phyloP scores from a whole-genome alignment of 257 asterid genomes.

The Linderniella brevidens region DNA sequence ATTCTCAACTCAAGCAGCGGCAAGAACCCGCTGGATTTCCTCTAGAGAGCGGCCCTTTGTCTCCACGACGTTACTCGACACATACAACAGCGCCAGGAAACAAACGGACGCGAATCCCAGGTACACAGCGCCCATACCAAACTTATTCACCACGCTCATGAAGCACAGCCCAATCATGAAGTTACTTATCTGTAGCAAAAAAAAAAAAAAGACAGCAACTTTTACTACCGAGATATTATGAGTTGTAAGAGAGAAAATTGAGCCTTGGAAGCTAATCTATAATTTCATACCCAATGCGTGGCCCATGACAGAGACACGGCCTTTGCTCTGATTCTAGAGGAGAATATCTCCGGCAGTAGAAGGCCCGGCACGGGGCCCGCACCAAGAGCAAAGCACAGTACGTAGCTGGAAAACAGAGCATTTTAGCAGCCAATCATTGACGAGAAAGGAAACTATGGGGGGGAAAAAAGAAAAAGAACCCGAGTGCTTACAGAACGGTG shows the following conservation, averaged over 20 bases:
- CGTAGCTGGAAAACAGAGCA: slow-evolving; percentile 33
- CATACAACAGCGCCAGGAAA: slow-evolving; percentile 58
- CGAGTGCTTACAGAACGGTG: slow-evolving; percentile 42
- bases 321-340: slow-evolving; percentile 83
- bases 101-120: slow-evolving; percentile 75
- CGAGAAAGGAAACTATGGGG: too few species aligned
- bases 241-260: background rate
- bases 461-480: background rate
- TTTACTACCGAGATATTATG: too few species aligned
- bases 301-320: slow-evolving; percentile 85
- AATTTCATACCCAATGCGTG: slow-evolving; percentile 74
- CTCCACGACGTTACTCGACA: slow-evolving; percentile 71
- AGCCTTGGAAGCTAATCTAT: too few species aligned
- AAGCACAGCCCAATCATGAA: slow-evolving; percentile 80
- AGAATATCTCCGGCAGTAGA: slow-evolving; percentile 39
- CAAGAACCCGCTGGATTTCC: slow-evolving; percentile 67
- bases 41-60: slow-evolving; percentile 89
- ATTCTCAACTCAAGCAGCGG: too few species aligned
- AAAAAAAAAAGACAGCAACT: too few species aligned
- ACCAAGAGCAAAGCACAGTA: slow-evolving; percentile 81
- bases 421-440: background rate
- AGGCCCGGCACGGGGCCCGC: slow-evolving; percentile 99
- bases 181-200: slow-evolving; percentile 47
- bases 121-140: slow-evolving; percentile 79
- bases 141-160: slow-evolving; percentile 68